Base-by-base conservation (phyloP, 2,329 filamentous ascomycete species). In the Eurotiales sp. region DNA sequence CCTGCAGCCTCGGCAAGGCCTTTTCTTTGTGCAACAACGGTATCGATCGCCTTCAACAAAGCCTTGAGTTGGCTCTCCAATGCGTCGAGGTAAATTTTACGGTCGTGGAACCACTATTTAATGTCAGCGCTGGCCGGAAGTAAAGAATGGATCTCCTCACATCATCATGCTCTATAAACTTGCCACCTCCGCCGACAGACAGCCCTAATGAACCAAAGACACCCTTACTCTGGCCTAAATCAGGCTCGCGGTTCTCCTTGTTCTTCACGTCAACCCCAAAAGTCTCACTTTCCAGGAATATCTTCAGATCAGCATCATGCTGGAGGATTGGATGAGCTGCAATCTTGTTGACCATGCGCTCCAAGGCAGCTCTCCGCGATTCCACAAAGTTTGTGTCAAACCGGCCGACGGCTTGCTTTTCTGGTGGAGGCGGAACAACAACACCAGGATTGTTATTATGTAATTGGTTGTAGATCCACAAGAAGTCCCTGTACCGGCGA, bases 381-480 rank as follows among this genome's bases (percentile, higher is more conserved):
- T 99, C 93, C 56, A 99, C 90, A 71, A 99, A 99, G 69, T 96
- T 95, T 59, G 83, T 88, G 71, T 99, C 92, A 66, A 99, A 99
- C 34, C 93, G 85, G 55, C 92, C 92, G 51, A 99, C 88, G 7
- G 92, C 91, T 73, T 99, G 93, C 76, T 99, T 99, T 74, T 99
- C 93, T 1, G 93, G 93, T 0, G 93, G 93, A 7, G 93, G 92
- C 0, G 93, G 93, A 11, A 99, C 89, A 25, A 99, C 90, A 32
- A 96, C 85, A 52, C 93, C 93, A 0, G 93, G 93, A 62, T 93
- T 96, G 69, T 95, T 99, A 55, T 85, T 86, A 67, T 97, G 93
- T 55, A 99, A 78, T 25, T 91, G 90, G 60, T 86, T 96, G 71
- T 99, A 99, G 23, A 99, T 83, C 93, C 93, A 99, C 48, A 99